These are phyloP conservation scores for Globisporangium nagaii DNA, from an alignment of 352 stramenopile species.

Conservation along the genomic window DNA sequence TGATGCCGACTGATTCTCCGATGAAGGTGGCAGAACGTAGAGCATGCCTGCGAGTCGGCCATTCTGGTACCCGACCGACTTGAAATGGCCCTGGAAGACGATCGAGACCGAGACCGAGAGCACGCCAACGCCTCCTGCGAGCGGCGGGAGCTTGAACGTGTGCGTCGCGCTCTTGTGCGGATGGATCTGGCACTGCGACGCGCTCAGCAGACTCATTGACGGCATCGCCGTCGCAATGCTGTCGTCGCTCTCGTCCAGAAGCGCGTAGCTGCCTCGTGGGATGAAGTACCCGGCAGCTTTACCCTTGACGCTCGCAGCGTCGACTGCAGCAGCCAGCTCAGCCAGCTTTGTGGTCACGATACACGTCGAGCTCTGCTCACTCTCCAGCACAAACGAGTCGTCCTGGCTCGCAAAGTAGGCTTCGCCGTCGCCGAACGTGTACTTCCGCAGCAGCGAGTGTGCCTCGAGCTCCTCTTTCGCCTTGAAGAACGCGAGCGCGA, in stretches of 20 bases:
- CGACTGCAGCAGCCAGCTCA: constrained; percentile 27
- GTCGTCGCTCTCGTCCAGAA: constrained; percentile 31
- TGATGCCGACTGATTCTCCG: neutral
- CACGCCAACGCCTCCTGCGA: constrained; percentile 25
- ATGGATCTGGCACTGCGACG: constrained; percentile 41
- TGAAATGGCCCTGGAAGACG: constrained; percentile 75
- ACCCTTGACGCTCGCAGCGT: constrained; percentile 10
- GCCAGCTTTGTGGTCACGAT: constrained; percentile 21
- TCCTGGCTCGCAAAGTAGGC: constrained; percentile 45
- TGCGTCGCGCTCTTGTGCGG: constrained; percentile 61
- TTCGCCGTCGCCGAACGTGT: constrained; percentile 65
- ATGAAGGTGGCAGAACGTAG: constrained; percentile 42
- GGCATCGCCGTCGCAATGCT: too few species aligned
- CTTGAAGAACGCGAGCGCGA: constrained; percentile 75
- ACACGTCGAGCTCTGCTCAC: neutral
- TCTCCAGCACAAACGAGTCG: constrained; percentile 23
- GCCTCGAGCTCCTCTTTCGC: constrained; percentile 44
- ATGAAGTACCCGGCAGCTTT: constrained; percentile 11
- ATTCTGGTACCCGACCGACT: constrained; percentile 62
- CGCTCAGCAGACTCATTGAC: constrained; percentile 28
- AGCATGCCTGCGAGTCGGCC: constrained; percentile 71
- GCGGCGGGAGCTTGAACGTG: constrained; percentile 45
- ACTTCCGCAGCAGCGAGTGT: constrained; percentile 61
- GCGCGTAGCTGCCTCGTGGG: constrained; percentile 16
- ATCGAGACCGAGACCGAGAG: constrained; percentile 53